Evolutionary conservation across 768 basidiomycete genomes (phyloP), one percentile per base, ranked within the genome.

Genomic region (Rhodosporidiobolus sp.): DNA sequence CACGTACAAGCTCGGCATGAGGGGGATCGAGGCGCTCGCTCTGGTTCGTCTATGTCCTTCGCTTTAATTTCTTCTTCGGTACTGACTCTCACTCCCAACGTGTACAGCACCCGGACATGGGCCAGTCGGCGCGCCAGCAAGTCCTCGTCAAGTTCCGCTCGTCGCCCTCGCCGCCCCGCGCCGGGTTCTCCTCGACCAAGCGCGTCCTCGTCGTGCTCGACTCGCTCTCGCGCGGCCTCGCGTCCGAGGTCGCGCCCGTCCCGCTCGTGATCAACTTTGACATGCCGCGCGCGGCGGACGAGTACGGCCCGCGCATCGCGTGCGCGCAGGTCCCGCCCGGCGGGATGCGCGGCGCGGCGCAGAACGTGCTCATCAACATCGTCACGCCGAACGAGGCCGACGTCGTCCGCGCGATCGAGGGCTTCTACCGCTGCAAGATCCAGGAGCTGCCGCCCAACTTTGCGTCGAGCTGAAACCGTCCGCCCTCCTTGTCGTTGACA

Each of bases 101-200:
- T n/a, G n/a, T n/a, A n/a, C 72, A 95, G 92, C 92, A 94, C 77
- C 88, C 89, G n/a, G 94, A 95, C 79, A 94, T 97, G 91, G 91
- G 88, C 75, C 84, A 89, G 20, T 87, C 87, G 35, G 88, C 90
- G 24, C 91, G 92, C 77, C 79, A 90, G 77, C 90, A 90, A 35
- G 88, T 90, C 22, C 79, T 97, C 80, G 88, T 89, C 83, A 91
- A 94, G 81, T 93, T 94, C 82, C 86, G 90, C 78, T 86, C 84
- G 66, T 14, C 56, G 78, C 8, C 38, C 38, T 86, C 2, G 80
- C 84, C 24, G 83, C 87, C 4, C 30, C 67, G 71, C 26, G 55
- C 63, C 67, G 88, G 89, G 70, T 81, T 62, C 8, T 63, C 87
- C 16, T 79, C 84, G 55, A 7, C 14, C 38, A 86, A 88, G 61